These are phyloP conservation scores for Halophytophthora polymorphica DNA, from an alignment of 352 stramenopile genomes.

Conservation along the genomic window DNA sequence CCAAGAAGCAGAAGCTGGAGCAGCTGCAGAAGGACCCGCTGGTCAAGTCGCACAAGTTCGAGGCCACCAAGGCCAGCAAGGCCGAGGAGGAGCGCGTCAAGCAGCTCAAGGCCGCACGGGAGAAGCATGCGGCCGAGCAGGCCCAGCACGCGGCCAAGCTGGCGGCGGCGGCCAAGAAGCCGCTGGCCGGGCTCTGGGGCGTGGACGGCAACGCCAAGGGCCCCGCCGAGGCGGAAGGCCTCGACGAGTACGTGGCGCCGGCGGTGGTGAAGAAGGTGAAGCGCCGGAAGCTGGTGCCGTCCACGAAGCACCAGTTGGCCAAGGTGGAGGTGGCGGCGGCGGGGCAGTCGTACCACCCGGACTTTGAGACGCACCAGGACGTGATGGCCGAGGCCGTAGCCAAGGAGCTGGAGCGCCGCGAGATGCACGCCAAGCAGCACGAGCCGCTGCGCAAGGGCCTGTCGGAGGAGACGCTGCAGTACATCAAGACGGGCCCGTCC, in stretches of 20 bases:
- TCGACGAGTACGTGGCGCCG: conserved; percentile 66
- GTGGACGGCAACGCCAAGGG: conserved; percentile 38
- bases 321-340: conserved; percentile 70
- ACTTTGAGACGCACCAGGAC: conserved; percentile 80
- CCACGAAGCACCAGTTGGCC: conserved; percentile 67
- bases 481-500: conserved; percentile 66
- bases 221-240: conserved; percentile 26
- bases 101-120: conserved; percentile 40
- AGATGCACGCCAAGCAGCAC: conserved; percentile 37
- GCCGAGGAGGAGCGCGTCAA: conserved; percentile 50
- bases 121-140: conserved; percentile 3
- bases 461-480: conserved; percentile 78
- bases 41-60: conserved; percentile 72
- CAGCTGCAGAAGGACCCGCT: conserved; percentile 66
- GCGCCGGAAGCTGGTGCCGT: conserved; percentile 46
- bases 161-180: conserved; percentile 10
- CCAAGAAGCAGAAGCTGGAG: conserved; percentile 71
- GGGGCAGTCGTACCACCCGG: conserved; percentile 84
- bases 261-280: conserved; percentile 58
- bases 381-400: conserved; percentile 70
- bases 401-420: conserved; percentile 63
- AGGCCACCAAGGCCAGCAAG: conserved; percentile 59
- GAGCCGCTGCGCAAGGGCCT: conserved; percentile 54
- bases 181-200: conserved; percentile 35
- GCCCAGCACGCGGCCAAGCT: no score